These are phyloP conservation scores for Scheffersomyces titani DNA, from an alignment of 1,139 yeast species.

Conservation along the genomic window DNA sequence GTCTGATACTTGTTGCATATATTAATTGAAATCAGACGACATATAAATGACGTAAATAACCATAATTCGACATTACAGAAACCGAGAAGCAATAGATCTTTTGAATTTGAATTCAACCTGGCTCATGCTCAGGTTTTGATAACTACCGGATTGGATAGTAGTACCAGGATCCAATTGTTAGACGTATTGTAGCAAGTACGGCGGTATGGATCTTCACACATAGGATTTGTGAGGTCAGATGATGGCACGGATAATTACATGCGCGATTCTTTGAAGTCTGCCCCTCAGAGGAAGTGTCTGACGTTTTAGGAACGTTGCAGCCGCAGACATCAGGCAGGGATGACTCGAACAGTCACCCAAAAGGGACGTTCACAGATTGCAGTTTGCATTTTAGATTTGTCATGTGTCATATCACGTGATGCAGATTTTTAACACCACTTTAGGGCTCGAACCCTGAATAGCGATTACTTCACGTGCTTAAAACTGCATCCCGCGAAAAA, in stretches of 20 bases:
- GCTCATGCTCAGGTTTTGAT: not conserved
- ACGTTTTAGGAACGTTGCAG: not conserved
- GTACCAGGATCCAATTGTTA: not conserved
- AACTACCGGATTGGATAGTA: not conserved
- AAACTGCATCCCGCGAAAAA: not conserved
- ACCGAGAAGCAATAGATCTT: not conserved
- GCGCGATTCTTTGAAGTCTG: not conserved
- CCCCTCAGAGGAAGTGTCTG: not conserved
- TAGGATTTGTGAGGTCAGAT: not conserved
- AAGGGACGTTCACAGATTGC: not conserved
- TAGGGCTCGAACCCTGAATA: not conserved
- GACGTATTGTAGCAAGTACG: not conserved
- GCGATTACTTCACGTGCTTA: not conserved
- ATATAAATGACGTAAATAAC: not conserved
- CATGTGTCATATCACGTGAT: not conserved
- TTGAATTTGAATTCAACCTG: not conserved
- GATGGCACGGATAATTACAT: not conserved
- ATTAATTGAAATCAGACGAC: not conserved
- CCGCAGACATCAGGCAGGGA: not conserved
- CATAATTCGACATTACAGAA: not conserved
- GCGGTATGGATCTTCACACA: not conserved
- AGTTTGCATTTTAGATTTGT: too few relatives aligned
- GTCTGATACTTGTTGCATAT: not conserved
- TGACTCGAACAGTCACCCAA: not conserved
- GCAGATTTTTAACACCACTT: not conserved